Conservation (phyloP, 805 yeast genomes). For the Clavispora vitiphila region DNA sequence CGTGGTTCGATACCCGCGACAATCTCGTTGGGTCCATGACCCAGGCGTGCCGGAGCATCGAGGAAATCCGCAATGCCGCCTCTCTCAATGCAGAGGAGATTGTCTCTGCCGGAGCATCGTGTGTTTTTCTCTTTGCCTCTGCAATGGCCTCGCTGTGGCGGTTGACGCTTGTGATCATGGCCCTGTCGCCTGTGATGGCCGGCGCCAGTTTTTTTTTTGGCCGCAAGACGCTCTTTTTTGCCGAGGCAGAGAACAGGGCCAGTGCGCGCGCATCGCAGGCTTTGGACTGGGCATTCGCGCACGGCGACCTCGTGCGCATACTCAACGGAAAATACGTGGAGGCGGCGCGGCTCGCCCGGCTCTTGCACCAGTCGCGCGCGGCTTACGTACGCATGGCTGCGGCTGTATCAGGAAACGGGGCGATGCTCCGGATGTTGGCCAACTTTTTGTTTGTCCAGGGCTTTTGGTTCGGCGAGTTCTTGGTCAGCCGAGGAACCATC, state of each 20-base stretch:
- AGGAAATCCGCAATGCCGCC: conserved; percentile 63
- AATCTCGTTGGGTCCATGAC: conserved; percentile 59
- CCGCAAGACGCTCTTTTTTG: conserved; percentile 41
- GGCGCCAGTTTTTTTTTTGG: conserved; percentile 48
- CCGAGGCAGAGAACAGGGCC: conserved; percentile 51
- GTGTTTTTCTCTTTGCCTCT: conserved; percentile 51
- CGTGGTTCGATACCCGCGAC: conserved; percentile 60
- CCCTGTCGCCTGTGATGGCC: conserved; percentile 66
- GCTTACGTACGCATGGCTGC: conserved; percentile 42
- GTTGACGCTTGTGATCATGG: conserved; percentile 70
- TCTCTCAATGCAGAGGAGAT: conserved; percentile 63
- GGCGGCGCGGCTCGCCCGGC: conserved; percentile 32
- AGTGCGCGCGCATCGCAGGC: conserved; percentile 55
- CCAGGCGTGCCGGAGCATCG: conserved; percentile 66
- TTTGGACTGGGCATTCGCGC: conserved; percentile 64
- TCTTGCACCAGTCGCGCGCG: conserved; percentile 31
- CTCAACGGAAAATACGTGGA: conserved; percentile 58
- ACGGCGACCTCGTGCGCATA: conserved; percentile 56
- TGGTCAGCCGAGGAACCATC: conserved; percentile 47
- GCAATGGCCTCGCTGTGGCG: conserved; percentile 83
- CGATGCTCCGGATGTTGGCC: conserved; percentile 51
- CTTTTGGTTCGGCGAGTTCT: conserved; percentile 81
- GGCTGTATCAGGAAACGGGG: conserved; percentile 50
- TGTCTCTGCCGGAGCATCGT: conserved; percentile 48
- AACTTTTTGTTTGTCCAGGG: conserved; percentile 83